These are phyloP conservation scores for Testicularia cyperi DNA, from an alignment of 1,284 basidiomycete genomes.

Conservation along the genomic window DNA sequence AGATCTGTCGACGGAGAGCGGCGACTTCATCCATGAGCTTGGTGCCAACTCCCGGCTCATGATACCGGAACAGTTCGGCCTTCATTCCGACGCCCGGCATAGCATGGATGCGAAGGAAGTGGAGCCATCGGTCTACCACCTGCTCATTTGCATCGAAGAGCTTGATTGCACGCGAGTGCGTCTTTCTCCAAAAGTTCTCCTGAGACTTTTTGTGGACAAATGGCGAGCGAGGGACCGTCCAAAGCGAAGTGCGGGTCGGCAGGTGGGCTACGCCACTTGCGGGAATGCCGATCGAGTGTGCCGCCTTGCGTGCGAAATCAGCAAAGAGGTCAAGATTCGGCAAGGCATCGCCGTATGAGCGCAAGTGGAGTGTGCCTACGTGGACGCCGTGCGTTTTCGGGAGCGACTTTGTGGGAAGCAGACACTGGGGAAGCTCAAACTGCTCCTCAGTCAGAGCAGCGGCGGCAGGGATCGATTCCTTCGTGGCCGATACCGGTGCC, in stretches of 20 bases:
- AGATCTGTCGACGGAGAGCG: conserved; percentile 14
- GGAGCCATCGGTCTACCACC: conserved; percentile 78
- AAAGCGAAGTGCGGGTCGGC: conserved; percentile 76
- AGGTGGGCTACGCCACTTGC: conserved; percentile 71
- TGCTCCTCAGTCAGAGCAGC: conserved; percentile 7
- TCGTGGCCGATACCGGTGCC: background rate
- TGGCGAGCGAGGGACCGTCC: conserved; percentile 83
- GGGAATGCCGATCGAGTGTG: conserved; percentile 80
- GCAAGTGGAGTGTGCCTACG: conserved; percentile 80
- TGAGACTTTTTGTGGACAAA: conserved; percentile 93
- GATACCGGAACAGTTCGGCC: conserved; percentile 69
- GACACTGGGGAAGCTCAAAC: conserved; percentile 27
- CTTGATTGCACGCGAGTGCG: conserved; percentile 82
- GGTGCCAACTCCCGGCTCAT: conserved; percentile 20
- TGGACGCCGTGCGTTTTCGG: conserved; percentile 70
- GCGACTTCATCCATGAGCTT: conserved; percentile 35
- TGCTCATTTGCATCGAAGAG: conserved; percentile 83
- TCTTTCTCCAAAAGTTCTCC: conserved; percentile 88
- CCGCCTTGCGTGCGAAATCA: conserved; percentile 82
- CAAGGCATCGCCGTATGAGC: conserved; percentile 66
- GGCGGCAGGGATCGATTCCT: background rate
- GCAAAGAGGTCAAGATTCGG: conserved; percentile 74
- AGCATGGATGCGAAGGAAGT: conserved; percentile 76
- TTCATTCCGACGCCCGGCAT: conserved; percentile 85
- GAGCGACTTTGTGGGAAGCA: conserved; percentile 28